Base-by-base conservation (phyloP, 306 rosid species). In the Styphnolobium japonicum region DNA sequence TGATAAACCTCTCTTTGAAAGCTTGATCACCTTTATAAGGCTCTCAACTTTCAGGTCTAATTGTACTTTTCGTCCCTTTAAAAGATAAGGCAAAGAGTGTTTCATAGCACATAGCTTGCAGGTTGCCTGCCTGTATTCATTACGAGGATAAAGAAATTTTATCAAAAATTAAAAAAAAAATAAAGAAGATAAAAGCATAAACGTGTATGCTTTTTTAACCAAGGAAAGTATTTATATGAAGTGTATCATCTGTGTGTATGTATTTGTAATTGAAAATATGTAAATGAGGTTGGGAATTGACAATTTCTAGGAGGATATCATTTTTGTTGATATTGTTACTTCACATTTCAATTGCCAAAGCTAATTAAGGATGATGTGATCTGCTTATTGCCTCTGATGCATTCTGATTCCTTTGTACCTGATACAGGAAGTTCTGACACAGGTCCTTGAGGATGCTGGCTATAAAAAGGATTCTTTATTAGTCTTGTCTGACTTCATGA, bases 401-500 rank as follows among this genome's bases (percentile, higher is more conserved):
- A 33, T 62, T 58, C 14, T 72, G 25, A 68, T 67, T 62, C 64
- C 45, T 67, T 56, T 65, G 31, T 76, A 53, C 58, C 56, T 70
- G 65, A 21, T 75, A 42, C 92, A 92, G 97, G 87, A 86, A 82
- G 95, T 92, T 71, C 79, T 92, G 82, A 74, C 85, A 67, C 88
- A 73, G 51, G 92, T 92, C 66, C 93, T 92, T n/a, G 95, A 88
- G 88, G 97, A 92, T 73, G 89, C 95, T 33, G 95, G 95, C 73
- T 90, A 88, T 80, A 29, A 84, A 75, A 92, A 75, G 82, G 89
- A 87, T 79, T 87, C 94, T 27, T 80, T 71, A 19, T 70, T 92
- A 69, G 81, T 77, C 77, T 74, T 87, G 82, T 84, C 89, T 10
- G 95, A 92, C 88, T 92, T 90, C 87, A 76, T 80, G 84, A 88